Conservation (phyloP, 495 filamentous ascomycete species). For the Jackrogersella multiformis region DNA sequence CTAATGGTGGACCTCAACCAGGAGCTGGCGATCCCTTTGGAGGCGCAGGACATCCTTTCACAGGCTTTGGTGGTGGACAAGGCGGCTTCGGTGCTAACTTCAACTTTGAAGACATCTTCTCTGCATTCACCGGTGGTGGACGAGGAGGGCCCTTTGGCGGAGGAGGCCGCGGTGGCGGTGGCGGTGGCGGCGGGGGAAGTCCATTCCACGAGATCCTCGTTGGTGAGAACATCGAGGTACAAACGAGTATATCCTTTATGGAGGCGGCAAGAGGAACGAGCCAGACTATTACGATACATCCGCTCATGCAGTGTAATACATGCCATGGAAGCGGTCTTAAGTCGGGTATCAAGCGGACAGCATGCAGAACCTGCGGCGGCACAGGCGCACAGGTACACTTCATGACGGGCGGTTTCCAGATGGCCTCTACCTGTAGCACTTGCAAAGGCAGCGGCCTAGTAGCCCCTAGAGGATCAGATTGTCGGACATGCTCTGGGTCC, state of each 20-base stretch:
- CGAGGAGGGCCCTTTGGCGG: slow-evolving; percentile 64
- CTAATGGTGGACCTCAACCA: slow-evolving; percentile 74
- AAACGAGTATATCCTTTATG: slow-evolving; percentile 91
- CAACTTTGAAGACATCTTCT: slow-evolving; percentile 95
- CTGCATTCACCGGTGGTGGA: slow-evolving; percentile 79
- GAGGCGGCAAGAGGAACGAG: slow-evolving; percentile 89
- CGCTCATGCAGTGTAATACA: slow-evolving; percentile 78
- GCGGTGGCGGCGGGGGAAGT: slow-evolving; percentile 55
- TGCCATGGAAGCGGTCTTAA: slow-evolving; percentile 88
- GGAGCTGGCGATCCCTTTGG: slow-evolving; percentile 65
- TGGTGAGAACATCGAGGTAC: slow-evolving; percentile 93
- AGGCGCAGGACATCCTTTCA: slow-evolving; percentile 71
- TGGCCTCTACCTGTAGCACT: slow-evolving; percentile 84
- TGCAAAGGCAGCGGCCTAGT: slow-evolving; percentile 79
- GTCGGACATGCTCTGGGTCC: slow-evolving; percentile 76
- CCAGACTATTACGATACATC: slow-evolving; percentile 81
- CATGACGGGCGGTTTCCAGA: slow-evolving; percentile 93
- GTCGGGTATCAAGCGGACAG: slow-evolving; percentile 72
- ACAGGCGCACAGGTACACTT: slow-evolving; percentile 87
- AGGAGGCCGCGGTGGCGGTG: slow-evolving; percentile 60
- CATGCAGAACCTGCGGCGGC: slow-evolving; percentile 83
- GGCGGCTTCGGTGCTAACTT: slow-evolving; percentile 79
- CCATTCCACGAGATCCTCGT: slow-evolving; percentile 82
- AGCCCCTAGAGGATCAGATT: slow-evolving; percentile 80
- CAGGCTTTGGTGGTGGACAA: slow-evolving; percentile 64